A percentile compares a stretch with the other conserved stretches of the same genome.
These are phyloP conservation scores for Penicillium crustosum DNA, from an alignment of 2,329 filamentous ascomycete genomes.

Conservation along the genomic window DNA sequence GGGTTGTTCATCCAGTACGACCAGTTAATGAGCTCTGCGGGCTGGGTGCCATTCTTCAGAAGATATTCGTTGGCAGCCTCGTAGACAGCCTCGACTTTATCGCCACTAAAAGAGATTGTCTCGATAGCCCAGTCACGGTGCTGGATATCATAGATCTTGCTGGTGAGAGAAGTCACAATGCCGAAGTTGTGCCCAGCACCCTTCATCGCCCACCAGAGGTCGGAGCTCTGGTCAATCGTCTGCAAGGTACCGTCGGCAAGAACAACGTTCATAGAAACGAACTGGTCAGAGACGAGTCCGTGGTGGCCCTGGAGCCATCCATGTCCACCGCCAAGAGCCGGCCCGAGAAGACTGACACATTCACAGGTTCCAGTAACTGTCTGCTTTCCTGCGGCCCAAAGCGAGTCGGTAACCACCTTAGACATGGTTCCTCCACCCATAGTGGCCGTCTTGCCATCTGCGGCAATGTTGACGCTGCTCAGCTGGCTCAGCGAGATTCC, in stretches of 20 bases:
- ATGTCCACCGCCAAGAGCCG: slow-evolving; percentile 59
- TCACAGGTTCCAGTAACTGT: slow-evolving; percentile 55
- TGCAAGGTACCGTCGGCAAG: slow-evolving; percentile 50
- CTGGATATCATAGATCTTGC: slow-evolving; percentile 49
- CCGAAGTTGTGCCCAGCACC: slow-evolving; percentile 62
- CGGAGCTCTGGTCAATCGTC: slow-evolving; percentile 44
- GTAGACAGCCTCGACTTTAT: slow-evolving; percentile 53
- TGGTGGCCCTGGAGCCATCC: slow-evolving; percentile 56
- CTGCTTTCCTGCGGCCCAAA: slow-evolving; percentile 55
- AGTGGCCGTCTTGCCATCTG: slow-evolving; percentile 48
- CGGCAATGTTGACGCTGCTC: slow-evolving; percentile 38
- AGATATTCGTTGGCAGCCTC: slow-evolving; percentile 48
- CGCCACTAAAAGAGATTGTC: slow-evolving; percentile 49
- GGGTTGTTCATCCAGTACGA: slow-evolving; percentile 35
- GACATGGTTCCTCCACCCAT: slow-evolving; percentile 52
- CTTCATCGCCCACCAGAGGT: slow-evolving; percentile 58
- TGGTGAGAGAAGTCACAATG: slow-evolving; percentile 52
- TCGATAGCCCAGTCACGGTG: slow-evolving; percentile 41
- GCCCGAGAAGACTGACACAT: slow-evolving; percentile 51
- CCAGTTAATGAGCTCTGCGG: slow-evolving; percentile 52
- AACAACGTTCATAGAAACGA: slow-evolving; percentile 54
- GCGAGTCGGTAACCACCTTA: slow-evolving; percentile 48
- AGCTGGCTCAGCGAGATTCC: slow-evolving; percentile 52
- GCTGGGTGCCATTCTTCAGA: slow-evolving; percentile 46
- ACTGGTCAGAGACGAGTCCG: slow-evolving; percentile 56